Evolutionary conservation across 768 basidiomycete genomes (phyloP), one percentile per base, ranked within the genome.

Genomic region (Suillus discolor): DNA sequence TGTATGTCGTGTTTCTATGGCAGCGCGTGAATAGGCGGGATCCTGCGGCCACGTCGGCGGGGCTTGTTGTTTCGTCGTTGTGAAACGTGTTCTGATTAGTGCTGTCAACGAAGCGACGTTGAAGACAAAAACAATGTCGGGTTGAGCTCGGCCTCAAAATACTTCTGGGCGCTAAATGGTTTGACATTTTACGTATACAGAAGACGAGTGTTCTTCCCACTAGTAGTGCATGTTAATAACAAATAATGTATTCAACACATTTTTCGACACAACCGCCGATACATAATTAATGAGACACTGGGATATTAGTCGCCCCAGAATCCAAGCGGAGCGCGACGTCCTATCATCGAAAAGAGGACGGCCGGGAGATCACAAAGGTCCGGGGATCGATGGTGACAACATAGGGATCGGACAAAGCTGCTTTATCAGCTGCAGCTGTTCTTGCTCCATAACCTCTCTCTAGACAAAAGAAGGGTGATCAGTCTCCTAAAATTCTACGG

Each of bases 11-110:
- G 59, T 60, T 60, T 60, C 59, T 42, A 60, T 60, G 59, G 25
- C 18, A 60, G 59, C 59, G 6, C 25, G 5, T 41, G 7, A 31
- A 42, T 41, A 60, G 59, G 41, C 25, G 25, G 54, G 54, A 55
- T 55, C 25, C 18, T 23, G 20, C 25, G 20, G 20, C 39, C 12
- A 41, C 25, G 59, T 60, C 59, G 41, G 59, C 8, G 59, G 59
- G 59, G 12, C 25, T 28, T 60, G 59, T 60, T 60, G 41, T 60
- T 18, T 20, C 25, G 41, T 18, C 59, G 39, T 42, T 60, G 59
- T 42, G 59, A 42, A 60, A 60, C 59, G 59, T 60, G 59, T 60
- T 60, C 11, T 18, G 59, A 60, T 42, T 15, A 49, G 25, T 34
- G 36, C 36, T 36, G 34, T 15, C 11, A 3, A 55, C n/a, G 11